Percentiles rank a stretch among this genome's conserved stretches.
These are phyloP conservation scores for Auricularia cornea DNA, from an alignment of 768 basidiomycete genomes.

Conservation along the genomic window DNA sequence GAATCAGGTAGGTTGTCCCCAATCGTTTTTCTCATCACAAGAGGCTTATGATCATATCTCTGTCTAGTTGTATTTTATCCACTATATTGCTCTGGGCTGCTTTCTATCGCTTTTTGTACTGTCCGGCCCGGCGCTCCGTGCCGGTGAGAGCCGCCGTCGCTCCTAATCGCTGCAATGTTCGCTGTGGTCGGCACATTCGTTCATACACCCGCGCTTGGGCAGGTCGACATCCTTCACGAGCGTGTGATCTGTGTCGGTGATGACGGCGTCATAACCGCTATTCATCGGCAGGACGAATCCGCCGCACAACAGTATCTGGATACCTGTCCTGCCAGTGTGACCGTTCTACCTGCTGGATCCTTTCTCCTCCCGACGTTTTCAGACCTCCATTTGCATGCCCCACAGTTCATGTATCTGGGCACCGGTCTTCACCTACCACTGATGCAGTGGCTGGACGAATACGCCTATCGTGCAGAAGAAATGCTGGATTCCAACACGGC, in stretches of 20 bases:
- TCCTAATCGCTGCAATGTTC: no score
- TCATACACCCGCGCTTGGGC: constrained; percentile 44
- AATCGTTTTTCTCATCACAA: no score
- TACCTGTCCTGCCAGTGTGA: constrained; percentile 13
- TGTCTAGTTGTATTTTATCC: no score
- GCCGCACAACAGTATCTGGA: constrained; percentile 26
- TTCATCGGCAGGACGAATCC: constrained; percentile 30
- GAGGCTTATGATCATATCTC: no score
- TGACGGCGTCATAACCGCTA: constrained; percentile 43
- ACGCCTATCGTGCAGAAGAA: constrained; percentile 78
- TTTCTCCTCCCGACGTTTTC: constrained; percentile 75
- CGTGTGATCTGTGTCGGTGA: constrained; percentile 38
- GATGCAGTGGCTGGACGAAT: constrained; percentile 76
- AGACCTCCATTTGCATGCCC: constrained; percentile 81
- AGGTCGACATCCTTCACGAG: constrained; percentile 48
- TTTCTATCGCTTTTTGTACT: no score
- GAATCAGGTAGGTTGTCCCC: no score
- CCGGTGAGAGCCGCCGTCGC: no score
- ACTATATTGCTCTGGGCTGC: no score
- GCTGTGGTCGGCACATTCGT: constrained; percentile 40
- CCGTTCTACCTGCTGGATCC: constrained; percentile 38
- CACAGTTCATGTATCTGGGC: constrained; percentile 84
- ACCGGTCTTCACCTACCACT: constrained; percentile 78
- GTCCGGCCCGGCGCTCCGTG: no score
- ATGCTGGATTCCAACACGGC: constrained; percentile 51